Base-by-base conservation (phyloP, 1,139 yeast species). In the Lodderomyces margitis region DNA sequence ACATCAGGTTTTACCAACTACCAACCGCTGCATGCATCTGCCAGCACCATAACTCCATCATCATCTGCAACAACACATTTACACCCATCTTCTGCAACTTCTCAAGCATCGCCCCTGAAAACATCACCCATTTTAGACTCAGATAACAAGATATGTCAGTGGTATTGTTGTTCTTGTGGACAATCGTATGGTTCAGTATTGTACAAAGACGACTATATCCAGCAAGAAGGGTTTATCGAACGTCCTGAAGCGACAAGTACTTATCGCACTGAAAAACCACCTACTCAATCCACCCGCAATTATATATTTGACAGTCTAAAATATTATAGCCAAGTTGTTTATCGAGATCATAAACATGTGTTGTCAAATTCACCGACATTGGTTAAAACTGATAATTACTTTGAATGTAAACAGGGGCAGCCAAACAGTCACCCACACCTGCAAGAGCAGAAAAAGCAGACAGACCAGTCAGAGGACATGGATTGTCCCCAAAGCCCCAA, bases 121-220 rank as follows among this genome's bases (percentile, higher is more conserved):
- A 16, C 31, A 17, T 17, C 24, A 11, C 24, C 35, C 35, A 19
- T 32, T 20, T 23, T 27, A 12, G 33, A 35, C 10, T 40, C 63
- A 46, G 54, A 54, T 23, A 64, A 68, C 49, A 68, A 68, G 46
- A 73, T 74, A 7, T 66, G 75, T 46, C 79, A 74, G 49, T 74
- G 80, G 80, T 74, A 71, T 52, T 74, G 80, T 46, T 74, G 80
- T 48, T 70, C 70, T 31, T 74, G 80, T 52, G 79, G 78, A n/a
- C 70, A 72, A 48, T 62, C 75, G 40, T 70, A 72, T 48, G 80
- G 80, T 2, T 61, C 70, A 14, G 62, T 74, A 5, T 56, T 62
- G 21, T 64, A 59, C 43, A 61, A 59, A 37, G 59, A 59, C 32
- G 39, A 36, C 25, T 17, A 17, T 15, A 16, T 15, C 21, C 6